phyloP scores from a whole-genome alignment of 2,329 filamentous ascomycete genomes.

The Teratosphaeria epicoccoides region DNA sequence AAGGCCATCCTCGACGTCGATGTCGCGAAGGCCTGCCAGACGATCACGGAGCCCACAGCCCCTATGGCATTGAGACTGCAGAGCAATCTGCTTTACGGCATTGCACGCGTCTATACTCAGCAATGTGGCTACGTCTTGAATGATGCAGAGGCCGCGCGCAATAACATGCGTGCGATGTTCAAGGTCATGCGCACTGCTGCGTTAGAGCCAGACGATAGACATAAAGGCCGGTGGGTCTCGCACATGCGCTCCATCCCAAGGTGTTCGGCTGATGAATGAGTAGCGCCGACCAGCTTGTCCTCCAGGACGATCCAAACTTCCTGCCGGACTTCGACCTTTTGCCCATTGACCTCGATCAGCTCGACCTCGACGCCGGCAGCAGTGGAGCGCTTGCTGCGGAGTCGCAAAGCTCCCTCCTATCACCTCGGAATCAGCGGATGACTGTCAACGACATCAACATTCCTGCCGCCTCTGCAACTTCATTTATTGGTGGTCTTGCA shows the following conservation, averaged over 20 bases:
- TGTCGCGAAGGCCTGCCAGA: conserved; percentile 74
- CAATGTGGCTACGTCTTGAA: conserved; percentile 78
- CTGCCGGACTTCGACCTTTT: conserved; percentile 55
- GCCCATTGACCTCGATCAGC: conserved; percentile 43
- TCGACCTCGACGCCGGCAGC: conserved; percentile 39
- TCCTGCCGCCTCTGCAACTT: conserved; percentile 25
- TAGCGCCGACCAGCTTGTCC: conserved; percentile 66
- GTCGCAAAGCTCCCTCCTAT: conserved; percentile 26
- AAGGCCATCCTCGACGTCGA: conserved; percentile 85
- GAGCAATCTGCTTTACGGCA: conserved; percentile 77
- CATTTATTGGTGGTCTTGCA: conserved; percentile 31
- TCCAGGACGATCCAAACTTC: conserved; percentile 77
- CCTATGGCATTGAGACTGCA: conserved; percentile 86
- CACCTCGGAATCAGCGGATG: conserved; percentile 25
- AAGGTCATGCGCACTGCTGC: conserved; percentile 47
- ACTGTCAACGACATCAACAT: conserved; percentile 35
- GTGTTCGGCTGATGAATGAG: conserved; percentile 2
- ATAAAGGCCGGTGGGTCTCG: conserved; percentile 53
- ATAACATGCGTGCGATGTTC: conserved; percentile 60
- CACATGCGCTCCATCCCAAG: not conserved
- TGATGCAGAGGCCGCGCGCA: conserved; percentile 66
- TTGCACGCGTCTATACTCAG: conserved; percentile 74
- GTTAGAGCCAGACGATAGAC: conserved; percentile 57
- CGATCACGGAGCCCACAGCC: conserved; percentile 73
- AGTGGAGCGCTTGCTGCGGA: conserved; percentile 36